Evolutionary conservation across 2,329 filamentous ascomycete genomes (phyloP).

Genomic region (Saccharata proteae): DNA sequence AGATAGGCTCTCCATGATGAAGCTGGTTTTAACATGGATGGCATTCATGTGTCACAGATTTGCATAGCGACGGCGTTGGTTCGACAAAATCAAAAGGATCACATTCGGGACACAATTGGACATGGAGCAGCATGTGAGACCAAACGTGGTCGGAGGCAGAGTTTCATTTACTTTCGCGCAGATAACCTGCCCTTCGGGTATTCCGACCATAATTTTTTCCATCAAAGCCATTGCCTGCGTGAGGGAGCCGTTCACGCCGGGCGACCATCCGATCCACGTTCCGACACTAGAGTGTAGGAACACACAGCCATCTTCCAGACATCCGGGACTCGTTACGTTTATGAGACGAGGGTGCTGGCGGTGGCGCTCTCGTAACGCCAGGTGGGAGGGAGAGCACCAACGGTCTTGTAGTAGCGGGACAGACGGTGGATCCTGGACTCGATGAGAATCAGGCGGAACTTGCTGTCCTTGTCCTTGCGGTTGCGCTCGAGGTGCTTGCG

Average conservation of each 20-base stretch:
- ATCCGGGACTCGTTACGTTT: slow-evolving; percentile 32
- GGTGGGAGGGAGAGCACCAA: slow-evolving; percentile 69
- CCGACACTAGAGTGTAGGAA: no score
- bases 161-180: no score
- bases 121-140: no score
- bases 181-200: no score
- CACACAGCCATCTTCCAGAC: no score
- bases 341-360: slow-evolving; percentile 85
- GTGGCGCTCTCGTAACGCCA: slow-evolving; percentile 99
- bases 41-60: neutral
- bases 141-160: no score
- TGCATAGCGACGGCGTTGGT: slow-evolving; percentile 11
- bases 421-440: slow-evolving; percentile 99
- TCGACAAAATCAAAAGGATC: no score
- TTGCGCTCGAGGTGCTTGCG: slow-evolving; percentile 99
- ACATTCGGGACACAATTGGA: no score
- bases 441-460: slow-evolving; percentile 99
- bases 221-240: slow-evolving; percentile 1
- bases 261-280: neutral
- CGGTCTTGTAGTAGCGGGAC: slow-evolving; percentile 99
- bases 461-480: slow-evolving; percentile 99
- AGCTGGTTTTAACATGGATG: no score
- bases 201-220: slow-evolving; percentile 1
- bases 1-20: no score
- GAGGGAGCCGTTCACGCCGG: slow-evolving; percentile 2